These are phyloP conservation scores for Bimuria novae-zelandiae DNA, from an alignment of 2,329 filamentous ascomycete species.

Conservation along the genomic window DNA sequence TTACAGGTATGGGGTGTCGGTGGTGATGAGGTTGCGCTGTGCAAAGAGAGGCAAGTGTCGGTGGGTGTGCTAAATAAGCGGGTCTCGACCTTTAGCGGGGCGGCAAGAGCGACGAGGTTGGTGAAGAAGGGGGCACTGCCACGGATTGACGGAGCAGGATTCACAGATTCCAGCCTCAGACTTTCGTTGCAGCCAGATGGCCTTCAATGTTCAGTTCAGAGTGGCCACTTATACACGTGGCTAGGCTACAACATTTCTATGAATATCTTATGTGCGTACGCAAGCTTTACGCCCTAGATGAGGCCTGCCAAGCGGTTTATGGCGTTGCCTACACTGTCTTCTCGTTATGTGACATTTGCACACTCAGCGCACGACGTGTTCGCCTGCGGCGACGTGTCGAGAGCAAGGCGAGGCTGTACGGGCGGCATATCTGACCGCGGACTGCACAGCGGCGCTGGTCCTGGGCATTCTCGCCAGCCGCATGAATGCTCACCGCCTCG, in stretches of 20 bases:
- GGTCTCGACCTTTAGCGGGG: conserved; percentile 46
- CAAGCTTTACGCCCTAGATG: conserved; percentile 43
- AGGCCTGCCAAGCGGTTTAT: conserved; percentile 32
- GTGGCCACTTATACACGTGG: conserved; percentile 9
- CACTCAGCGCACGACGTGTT: conserved; percentile 30
- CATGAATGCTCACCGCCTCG: conserved; percentile 42
- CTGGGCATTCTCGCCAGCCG: conserved; percentile 34
- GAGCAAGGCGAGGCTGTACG: not conserved
- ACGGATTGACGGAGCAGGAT: conserved; percentile 17
- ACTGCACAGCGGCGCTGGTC: conserved; percentile 13
- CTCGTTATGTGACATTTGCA: not conserved
- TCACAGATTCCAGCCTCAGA: conserved; percentile 16
- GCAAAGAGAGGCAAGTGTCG: conserved; percentile 44
- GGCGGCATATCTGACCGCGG: conserved; percentile 21
- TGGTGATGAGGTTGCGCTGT: conserved; percentile 43
- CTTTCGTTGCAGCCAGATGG: conserved; percentile 10
- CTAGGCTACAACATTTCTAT: conserved; percentile 35
- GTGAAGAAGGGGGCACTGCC: conserved; percentile 31
- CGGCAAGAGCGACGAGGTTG: conserved; percentile 30
- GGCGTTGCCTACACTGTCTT: not conserved
- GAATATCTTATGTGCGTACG: conserved; percentile 29
- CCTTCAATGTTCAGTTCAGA: not conserved
- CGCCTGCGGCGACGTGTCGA: conserved; percentile 8
- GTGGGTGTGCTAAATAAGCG: conserved; percentile 51
- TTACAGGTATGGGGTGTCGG: conserved; percentile 36